A percentile compares a stretch with the other conserved stretches of the same genome.
phyloP scores from a whole-genome alignment of 345 rosid genomes.

The Citrus sinensis region DNA sequence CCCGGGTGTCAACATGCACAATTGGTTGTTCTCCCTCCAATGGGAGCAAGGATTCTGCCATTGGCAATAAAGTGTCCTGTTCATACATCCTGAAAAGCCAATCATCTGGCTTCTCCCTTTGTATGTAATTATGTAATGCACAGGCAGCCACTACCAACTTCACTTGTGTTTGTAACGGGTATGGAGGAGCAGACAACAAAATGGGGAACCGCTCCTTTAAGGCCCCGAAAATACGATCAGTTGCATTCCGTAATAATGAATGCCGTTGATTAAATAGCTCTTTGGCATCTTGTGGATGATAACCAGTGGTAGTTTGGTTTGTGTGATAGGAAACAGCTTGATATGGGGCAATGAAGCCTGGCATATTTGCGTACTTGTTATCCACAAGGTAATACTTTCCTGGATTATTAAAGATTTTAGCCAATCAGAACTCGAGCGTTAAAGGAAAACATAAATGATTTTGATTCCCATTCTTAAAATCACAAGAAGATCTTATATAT shows the following conservation, averaged over 20 bases:
- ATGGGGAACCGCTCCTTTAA: conserved; percentile 85
- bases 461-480: not conserved
- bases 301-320: conserved; percentile 34
- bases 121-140: conserved; percentile 77
- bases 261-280: conserved; percentile 82
- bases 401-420: conserved; percentile 26
- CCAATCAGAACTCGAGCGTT: conserved; percentile 6
- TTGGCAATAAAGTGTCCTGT: conserved; percentile 30
- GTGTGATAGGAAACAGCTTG: conserved; percentile 36
- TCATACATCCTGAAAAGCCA: conserved; percentile 54
- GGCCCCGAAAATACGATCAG: conserved; percentile 55
- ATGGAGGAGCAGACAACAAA: conserved; percentile 79
- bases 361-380: conserved; percentile 56
- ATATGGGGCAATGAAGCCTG: conserved; percentile 79
- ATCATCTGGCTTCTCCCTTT: conserved; percentile 75
- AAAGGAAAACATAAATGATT: not conserved
- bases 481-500: not conserved
- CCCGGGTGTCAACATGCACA: conserved; percentile 33
- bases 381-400: conserved; percentile 86
- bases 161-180: conserved; percentile 83
- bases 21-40: conserved; percentile 34
- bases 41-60: conserved; percentile 36
- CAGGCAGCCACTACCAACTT: conserved; percentile 83
- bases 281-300: conserved; percentile 59
- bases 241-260: conserved; percentile 42